Evolutionary conservation across 208 protist species (phyloP).

Genomic region (Trypanosomatidae sp.): DNA sequence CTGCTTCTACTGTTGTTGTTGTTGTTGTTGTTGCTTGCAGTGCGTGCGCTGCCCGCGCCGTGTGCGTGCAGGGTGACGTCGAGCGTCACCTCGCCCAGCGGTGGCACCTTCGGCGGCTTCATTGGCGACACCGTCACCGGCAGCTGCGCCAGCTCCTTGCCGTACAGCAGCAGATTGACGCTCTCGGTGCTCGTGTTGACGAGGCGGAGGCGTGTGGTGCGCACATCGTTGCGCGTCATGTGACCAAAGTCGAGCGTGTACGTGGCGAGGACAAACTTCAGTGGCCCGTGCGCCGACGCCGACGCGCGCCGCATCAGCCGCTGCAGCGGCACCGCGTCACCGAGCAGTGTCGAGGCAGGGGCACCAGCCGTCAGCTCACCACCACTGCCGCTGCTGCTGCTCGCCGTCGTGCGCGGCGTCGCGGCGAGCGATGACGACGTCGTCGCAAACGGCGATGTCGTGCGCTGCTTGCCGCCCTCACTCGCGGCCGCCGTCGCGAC

Average conservation of each 20-base stretch:
- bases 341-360: neutral
- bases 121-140: conserved; percentile 63
- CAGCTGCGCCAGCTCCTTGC: conserved; percentile 35
- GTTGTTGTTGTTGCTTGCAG: conserved; percentile 4
- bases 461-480: no score
- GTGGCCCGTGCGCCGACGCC: conserved; percentile 13
- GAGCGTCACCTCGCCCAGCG: conserved; percentile 40
- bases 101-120: conserved; percentile 53
- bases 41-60: neutral
- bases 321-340: conserved; percentile 1
- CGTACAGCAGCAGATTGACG: conserved; percentile 69
- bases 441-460: no score
- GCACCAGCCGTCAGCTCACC: neutral
- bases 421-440: no score
- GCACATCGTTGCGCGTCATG: conserved; percentile 79
- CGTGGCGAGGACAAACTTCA: conserved; percentile 58
- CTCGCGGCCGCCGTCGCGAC: no score
- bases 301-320: conserved; percentile 37
- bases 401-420: no score
- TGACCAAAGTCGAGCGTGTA: conserved; percentile 93
- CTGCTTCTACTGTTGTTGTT: no score
- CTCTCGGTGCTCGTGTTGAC: conserved; percentile 68
- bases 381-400: no score
- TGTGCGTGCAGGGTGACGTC: conserved; percentile 5
- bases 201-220: conserved; percentile 60